Conservation (phyloP, 2,329 filamentous ascomycete species). For the Chrysoporthe austroafricana region DNA sequence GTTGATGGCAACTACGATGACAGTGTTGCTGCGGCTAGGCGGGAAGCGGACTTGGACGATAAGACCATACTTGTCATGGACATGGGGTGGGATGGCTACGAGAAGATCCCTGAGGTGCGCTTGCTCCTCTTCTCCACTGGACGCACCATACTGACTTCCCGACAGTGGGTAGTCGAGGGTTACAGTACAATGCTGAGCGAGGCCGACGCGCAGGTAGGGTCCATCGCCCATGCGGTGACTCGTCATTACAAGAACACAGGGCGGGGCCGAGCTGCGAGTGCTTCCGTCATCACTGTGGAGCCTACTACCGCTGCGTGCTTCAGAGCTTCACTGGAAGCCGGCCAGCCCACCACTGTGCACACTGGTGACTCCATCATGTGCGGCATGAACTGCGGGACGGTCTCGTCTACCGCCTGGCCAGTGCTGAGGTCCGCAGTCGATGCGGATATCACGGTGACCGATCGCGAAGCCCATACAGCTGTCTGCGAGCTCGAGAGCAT, state of each 20-base stretch:
- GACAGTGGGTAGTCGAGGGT: conserved; percentile 74
- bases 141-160: conserved; percentile 17
- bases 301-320: conserved; percentile 67
- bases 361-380: conserved; percentile 72
- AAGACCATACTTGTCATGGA: conserved; percentile 68
- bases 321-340: conserved; percentile 54
- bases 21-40: conserved; percentile 55
- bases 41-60: conserved; percentile 42
- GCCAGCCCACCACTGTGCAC: conserved; percentile 50
- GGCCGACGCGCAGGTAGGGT: conserved; percentile 69
- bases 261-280: conserved; percentile 25
- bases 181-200: conserved; percentile 76
- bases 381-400: conserved; percentile 73
- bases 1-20: conserved; percentile 67
- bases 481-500: conserved; percentile 54
- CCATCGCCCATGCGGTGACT: conserved; percentile 70
- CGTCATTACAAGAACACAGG: conserved; percentile 60
- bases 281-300: conserved; percentile 68
- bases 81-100: conserved; percentile 67
- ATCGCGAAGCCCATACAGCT: conserved; percentile 64
- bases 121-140: neutral
- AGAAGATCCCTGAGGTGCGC: conserved; percentile 62
- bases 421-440: conserved; percentile 62
- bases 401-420: conserved; percentile 68
- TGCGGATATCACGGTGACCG: conserved; percentile 62